phyloP scores from a whole-genome alignment of 148 eudicot genomes.

The Arbutus unedo region DNA sequence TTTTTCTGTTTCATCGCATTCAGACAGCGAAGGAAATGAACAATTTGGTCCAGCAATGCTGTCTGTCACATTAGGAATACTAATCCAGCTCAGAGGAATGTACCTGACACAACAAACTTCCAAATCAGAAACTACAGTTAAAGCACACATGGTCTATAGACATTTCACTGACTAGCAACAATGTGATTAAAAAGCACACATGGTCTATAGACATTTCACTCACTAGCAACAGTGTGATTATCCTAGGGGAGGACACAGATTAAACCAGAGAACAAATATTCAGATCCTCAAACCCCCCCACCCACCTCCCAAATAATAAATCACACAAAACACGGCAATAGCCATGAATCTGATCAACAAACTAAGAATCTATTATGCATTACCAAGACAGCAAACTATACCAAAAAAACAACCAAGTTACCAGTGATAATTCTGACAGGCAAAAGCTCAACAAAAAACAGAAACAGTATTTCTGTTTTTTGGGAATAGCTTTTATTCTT shows the following conservation, averaged over 20 bases:
- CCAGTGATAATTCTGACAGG: background rate
- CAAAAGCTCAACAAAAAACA: background rate
- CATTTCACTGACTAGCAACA: background rate
- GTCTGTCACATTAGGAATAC: constrained; percentile 29
- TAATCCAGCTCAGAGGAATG: constrained; percentile 68
- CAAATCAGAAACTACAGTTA: constrained; percentile 21
- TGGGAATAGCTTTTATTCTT: background rate
- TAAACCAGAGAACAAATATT: constrained; percentile 2
- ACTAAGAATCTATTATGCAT: background rate
- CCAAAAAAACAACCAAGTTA: background rate
- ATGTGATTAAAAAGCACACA: constrained; percentile 2
- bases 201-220: background rate
- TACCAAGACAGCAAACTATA: background rate
- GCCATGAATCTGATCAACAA: background rate
- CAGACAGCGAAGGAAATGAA: constrained; percentile 67
- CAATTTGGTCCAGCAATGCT: constrained; percentile 29
- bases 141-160: background rate
- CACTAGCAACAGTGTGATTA: background rate
- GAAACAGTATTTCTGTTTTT: background rate
- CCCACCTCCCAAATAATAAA: background rate
- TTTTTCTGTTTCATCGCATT: constrained; percentile 64
- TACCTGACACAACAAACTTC: constrained; percentile 49
- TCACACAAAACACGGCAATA: background rate
- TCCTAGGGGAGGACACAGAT: background rate
- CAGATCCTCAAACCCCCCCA: background rate